These are phyloP conservation scores for Malassezia caprae DNA, from an alignment of 1,284 basidiomycete species.

Conservation along the genomic window DNA sequence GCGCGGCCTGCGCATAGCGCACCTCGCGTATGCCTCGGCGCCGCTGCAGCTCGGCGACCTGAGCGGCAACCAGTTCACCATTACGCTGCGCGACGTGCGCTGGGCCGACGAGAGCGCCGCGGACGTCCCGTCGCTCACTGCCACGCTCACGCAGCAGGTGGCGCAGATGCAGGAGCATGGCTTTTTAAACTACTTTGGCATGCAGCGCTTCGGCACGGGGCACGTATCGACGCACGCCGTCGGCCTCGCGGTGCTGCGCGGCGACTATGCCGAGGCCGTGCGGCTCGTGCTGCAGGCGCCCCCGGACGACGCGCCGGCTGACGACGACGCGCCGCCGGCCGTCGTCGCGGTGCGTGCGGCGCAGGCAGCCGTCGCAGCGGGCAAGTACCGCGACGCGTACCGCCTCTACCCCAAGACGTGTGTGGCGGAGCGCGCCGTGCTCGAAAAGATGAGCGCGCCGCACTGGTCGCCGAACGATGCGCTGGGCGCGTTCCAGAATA, in stretches of 20 bases:
- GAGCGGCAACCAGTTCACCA: constrained; percentile 88
- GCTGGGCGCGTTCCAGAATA: constrained; percentile 24
- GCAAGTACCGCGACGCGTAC: constrained; percentile 55
- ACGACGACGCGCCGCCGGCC: constrained; percentile 5
- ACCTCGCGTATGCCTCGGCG: constrained; percentile 70
- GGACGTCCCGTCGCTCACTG: constrained; percentile 55
- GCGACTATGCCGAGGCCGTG: constrained; percentile 55
- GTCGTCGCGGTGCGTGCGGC: constrained; percentile 8
- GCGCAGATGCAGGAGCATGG: constrained; percentile 66
- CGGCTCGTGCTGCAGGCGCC: constrained; percentile 24
- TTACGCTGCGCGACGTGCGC: constrained; percentile 68
- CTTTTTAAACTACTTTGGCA: constrained; percentile 97
- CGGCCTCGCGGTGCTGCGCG: constrained; percentile 74
- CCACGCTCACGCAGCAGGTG: constrained; percentile 56
- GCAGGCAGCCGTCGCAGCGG: constrained; percentile 22
- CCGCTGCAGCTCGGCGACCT: constrained; percentile 83
- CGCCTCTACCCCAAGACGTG: constrained; percentile 77
- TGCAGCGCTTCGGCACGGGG: constrained; percentile 98
- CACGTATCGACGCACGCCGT: constrained; percentile 88
- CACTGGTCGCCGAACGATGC: constrained; percentile 26
- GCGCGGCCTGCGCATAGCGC: constrained; percentile 73
- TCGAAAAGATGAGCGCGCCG: constrained; percentile 65
- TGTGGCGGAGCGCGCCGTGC: constrained; percentile 80
- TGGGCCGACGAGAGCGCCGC: not conserved
- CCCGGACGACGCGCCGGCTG: not conserved